Evolutionary conservation across 2,329 filamentous ascomycete genomes (phyloP).

Genomic region (Talaromyces sp.): DNA sequence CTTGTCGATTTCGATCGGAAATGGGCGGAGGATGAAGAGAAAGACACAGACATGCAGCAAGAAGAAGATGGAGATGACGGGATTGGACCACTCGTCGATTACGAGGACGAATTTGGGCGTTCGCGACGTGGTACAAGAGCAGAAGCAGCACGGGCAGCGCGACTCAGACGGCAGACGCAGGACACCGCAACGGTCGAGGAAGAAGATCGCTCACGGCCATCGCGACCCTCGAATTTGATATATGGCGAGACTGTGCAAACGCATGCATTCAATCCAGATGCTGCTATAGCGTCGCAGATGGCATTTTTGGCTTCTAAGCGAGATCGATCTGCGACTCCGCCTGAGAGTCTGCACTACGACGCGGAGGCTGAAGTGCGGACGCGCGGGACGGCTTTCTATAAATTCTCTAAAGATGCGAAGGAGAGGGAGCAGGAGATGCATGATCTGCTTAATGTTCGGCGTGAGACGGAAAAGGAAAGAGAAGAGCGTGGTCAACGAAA

Average conservation of each 20-base stretch:
- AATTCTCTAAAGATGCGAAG: conserved; percentile 75
- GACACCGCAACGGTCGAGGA: conserved; percentile 17
- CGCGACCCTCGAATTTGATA: conserved; percentile 67
- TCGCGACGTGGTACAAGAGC: conserved; percentile 67
- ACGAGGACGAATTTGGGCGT: conserved; percentile 90
- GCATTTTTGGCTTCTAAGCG: conserved; percentile 71
- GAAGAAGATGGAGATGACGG: conserved; percentile 41
- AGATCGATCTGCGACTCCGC: conserved; percentile 76
- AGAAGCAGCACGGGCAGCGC: conserved; percentile 63
- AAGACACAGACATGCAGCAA: conserved; percentile 28
- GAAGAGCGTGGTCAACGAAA: conserved; percentile 55
- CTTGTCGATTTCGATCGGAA: conserved; percentile 95
- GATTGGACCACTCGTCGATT: conserved; percentile 70
- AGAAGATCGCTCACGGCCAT: conserved; percentile 40
- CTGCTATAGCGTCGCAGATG: conserved; percentile 65
- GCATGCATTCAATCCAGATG: conserved; percentile 75
- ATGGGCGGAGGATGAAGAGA: conserved; percentile 69
- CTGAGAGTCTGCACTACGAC: conserved; percentile 79
- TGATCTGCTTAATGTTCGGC: conserved; percentile 62
- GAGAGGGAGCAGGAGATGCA: conserved; percentile 70
- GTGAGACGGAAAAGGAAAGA: conserved; percentile 64
- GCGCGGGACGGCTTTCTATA: conserved; percentile 88
- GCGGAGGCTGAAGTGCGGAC: conserved; percentile 76
- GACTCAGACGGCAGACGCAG: conserved; percentile 40
- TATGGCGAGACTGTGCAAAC: conserved; percentile 81